Percentiles rank a stretch among this genome's conserved stretches.
phyloP scores from a whole-genome alignment of 164 flowering plant species.

The Annona cherimola region DNA sequence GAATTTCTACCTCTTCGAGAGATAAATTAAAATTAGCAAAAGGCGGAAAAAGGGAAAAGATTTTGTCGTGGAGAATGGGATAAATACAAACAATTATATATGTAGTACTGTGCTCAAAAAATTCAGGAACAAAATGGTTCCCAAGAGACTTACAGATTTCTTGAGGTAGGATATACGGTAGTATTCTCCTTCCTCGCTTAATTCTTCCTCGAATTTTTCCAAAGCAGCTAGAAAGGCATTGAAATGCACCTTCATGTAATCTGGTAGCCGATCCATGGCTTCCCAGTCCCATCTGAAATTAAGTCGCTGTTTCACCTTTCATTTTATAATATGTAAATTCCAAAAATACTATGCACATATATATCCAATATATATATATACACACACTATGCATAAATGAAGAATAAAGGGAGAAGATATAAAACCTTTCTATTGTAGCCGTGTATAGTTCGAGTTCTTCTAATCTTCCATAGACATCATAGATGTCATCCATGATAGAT shows the following conservation, averaged over 20 bases:
- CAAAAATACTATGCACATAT: not conserved
- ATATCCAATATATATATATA: no score
- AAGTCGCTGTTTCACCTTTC: not conserved
- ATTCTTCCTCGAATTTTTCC: constrained; percentile 1
- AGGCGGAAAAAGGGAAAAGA: no score
- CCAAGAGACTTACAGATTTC: not conserved
- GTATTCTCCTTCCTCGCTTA: not conserved
- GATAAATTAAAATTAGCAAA: no score
- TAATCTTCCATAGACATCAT: constrained; percentile 5
- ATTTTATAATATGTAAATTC: no score
- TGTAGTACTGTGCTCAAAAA: no score
- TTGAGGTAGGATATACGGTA: not conserved
- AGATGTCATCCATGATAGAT: constrained; percentile 12
- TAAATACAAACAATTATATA: no score
- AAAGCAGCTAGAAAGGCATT: not conserved
- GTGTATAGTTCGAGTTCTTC: constrained; percentile 15
- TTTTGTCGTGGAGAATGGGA: no score
- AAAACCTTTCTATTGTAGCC: constrained; percentile 1
- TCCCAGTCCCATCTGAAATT: not conserved
- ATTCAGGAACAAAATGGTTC: no score
- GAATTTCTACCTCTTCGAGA: no score
- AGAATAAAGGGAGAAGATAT: no score
- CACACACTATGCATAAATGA: no score
- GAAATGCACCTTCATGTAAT: constrained; percentile 1
- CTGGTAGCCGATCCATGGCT: not conserved